Evolutionary conservation across 2,329 filamentous ascomycete species (phyloP).

Genomic region (Chaetothyriales sp.): DNA sequence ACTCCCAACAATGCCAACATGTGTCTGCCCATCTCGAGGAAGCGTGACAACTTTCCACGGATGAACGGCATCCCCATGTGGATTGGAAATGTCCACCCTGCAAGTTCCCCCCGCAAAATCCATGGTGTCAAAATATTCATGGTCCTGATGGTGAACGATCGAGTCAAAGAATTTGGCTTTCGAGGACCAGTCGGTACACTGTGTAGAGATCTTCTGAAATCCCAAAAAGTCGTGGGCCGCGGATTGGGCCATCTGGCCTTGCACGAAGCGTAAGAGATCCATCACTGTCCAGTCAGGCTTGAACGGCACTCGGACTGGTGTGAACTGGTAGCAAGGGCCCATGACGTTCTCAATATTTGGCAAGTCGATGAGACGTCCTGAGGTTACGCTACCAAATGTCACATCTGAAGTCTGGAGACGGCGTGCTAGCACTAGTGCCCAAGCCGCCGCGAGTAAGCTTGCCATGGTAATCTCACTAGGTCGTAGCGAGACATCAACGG

Average conservation of each 20-base stretch:
- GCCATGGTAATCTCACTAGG: slow-evolving; percentile 47
- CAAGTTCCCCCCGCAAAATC: slow-evolving; percentile 24
- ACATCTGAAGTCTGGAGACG: slow-evolving; percentile 42
- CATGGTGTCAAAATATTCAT: slow-evolving; percentile 45
- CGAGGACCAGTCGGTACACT: slow-evolving; percentile 34
- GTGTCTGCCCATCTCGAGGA: slow-evolving; percentile 38
- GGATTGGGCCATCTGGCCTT: slow-evolving; percentile 43
- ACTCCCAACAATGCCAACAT: slow-evolving; percentile 48
- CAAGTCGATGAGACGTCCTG: slow-evolving; percentile 47
- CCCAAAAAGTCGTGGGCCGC: slow-evolving; percentile 44
- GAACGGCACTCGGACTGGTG: slow-evolving; percentile 50
- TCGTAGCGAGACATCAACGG: slow-evolving; percentile 28
- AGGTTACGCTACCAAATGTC: slow-evolving; percentile 53
- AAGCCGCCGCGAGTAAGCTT: slow-evolving; percentile 52
- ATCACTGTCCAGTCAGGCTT: slow-evolving; percentile 36
- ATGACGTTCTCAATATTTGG: slow-evolving; percentile 43
- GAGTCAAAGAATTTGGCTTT: slow-evolving; percentile 37
- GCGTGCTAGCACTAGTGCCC: slow-evolving; percentile 49
- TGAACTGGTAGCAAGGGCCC: slow-evolving; percentile 55
- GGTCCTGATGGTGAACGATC: slow-evolving; percentile 44
- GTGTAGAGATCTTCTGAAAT: slow-evolving; percentile 39
- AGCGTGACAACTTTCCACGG: slow-evolving; percentile 51
- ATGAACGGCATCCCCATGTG: slow-evolving; percentile 42
- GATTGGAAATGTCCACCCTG: slow-evolving; percentile 47
- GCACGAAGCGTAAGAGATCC: slow-evolving; percentile 41